Base-by-base conservation (phyloP, 2,329 filamentous ascomycete genomes). In the Zasmidium cellare region DNA sequence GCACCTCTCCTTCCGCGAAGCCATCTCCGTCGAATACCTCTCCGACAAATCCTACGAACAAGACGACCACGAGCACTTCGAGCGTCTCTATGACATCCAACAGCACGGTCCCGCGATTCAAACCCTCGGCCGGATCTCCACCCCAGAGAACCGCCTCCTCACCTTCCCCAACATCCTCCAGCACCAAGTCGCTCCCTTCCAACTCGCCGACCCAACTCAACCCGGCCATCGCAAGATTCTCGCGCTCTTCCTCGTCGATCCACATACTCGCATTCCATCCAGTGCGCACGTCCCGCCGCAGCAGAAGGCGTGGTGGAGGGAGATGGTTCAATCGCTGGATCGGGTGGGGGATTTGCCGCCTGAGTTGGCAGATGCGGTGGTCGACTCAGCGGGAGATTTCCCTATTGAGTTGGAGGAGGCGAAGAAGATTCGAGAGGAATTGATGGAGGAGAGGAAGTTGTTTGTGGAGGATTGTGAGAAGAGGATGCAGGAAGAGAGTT, bases 211-310 rank as follows among this genome's bases (percentile, higher is more conserved):
- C 60, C 66, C 66, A 0, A 79, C 77, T 0, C 79, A 77, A 56
- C 77, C 81, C 0, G 84, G 84, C 1, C 80, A 86, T 65, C 74
- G 81, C 14, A 80, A 82, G 62, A 80, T 87, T 55, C 71, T 87
- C 0, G 81, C 80, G 0, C 74, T 87, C 41, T 87, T 81, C 67
- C 76, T 88, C 1, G 79, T 87, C 2, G 84, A 87, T 62, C 84
- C 84, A 0, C 66, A 78, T 25, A 65, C 72, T 3, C 77, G 77
- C 6, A 76, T 87, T 50, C 74, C 83, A 9, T 84, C 74, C 2
- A 82, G 79, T 0, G 75, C 76, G 0, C 81, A 84, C 56, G 75
- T 83, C 0, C 80, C 81, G 1, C 80, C 80, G 2, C 81, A 84
- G 64, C 77, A 76, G 57, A 66, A 74, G 22, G 71, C 77, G 2